Percentiles rank a stretch among this genome's conserved stretches.
phyloP scores from a whole-genome alignment of 148 eudicot species.

The Polygonum aviculare region DNA sequence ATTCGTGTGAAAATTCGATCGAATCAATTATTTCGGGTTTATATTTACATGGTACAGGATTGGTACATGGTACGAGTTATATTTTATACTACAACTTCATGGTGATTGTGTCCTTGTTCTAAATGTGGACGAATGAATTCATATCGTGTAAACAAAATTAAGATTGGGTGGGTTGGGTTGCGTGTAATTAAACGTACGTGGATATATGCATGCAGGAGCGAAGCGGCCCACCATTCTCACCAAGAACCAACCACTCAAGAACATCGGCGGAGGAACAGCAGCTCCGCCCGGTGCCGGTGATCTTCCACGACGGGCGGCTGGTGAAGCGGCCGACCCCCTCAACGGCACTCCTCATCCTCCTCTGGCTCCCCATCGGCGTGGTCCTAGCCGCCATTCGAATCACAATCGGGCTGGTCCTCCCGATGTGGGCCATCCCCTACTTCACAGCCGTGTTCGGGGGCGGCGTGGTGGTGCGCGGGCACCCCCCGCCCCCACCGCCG shows the following conservation, averaged over 20 bases:
- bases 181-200: not conserved
- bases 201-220: slow-evolving; percentile 27
- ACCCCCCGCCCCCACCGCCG: slow-evolving; percentile 51
- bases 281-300: slow-evolving; percentile 71
- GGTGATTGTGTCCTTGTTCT: no score
- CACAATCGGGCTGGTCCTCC: slow-evolving; percentile 34
- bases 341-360: slow-evolving; percentile 52
- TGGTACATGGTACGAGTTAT: no score
- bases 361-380: slow-evolving; percentile 76
- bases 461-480: slow-evolving; percentile 52
- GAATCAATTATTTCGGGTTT: no score
- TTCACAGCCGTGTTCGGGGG: slow-evolving; percentile 49
- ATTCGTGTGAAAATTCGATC: no score
- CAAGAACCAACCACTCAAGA: slow-evolving; percentile 4
- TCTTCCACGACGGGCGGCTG: slow-evolving; percentile 91
- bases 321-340: slow-evolving; percentile 65
- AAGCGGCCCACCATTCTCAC: slow-evolving; percentile 33
- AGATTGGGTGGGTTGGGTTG: not conserved
- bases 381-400: slow-evolving; percentile 55
- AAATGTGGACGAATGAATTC: no score
- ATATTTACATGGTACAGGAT: no score
- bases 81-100: no score
- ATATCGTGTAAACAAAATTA: not conserved
- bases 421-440: slow-evolving; percentile 61
- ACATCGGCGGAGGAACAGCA: slow-evolving; percentile 15